These are phyloP conservation scores for Colletotrichum destructivum DNA, from an alignment of 2,329 filamentous ascomycete species.

Conservation along the genomic window DNA sequence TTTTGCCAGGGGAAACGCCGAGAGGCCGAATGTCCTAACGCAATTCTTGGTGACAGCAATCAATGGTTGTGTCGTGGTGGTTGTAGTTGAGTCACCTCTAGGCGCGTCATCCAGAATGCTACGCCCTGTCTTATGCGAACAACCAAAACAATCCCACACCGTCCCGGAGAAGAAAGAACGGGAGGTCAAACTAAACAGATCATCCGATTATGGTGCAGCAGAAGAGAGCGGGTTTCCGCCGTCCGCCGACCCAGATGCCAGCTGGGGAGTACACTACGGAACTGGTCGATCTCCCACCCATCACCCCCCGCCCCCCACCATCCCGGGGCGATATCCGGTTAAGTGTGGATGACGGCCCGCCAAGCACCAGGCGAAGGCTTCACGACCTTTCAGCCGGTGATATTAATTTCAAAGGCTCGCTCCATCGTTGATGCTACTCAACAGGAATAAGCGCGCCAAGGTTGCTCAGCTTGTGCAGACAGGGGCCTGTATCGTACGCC, in stretches of 20 bases:
- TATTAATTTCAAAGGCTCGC: neutral
- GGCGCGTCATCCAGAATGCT: too few relatives aligned
- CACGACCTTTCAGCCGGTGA: neutral
- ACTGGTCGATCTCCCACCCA: neutral
- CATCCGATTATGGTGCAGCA: conserved; percentile 1
- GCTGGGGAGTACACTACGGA: neutral
- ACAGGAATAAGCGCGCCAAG: neutral
- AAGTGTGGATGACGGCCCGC: neutral
- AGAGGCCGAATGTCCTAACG: too few relatives aligned
- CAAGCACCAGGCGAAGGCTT: neutral
- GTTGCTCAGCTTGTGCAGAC: neutral
- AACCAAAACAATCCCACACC: neutral
- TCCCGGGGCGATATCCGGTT: neutral
- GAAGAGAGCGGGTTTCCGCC: neutral
- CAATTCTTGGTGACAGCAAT: neutral
- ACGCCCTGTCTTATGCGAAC: neutral
- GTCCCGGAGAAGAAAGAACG: neutral
- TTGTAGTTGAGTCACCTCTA: too few relatives aligned
- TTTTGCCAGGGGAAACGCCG: too few relatives aligned
- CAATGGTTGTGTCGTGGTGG: too few relatives aligned
- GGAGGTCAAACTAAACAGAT: neutral
- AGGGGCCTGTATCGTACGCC: neutral
- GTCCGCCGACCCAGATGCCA: neutral
- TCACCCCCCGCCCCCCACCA: too few relatives aligned
- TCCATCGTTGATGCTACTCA: too few relatives aligned